phyloP scores from a whole-genome alignment of 2,329 filamentous ascomycete species.

The Davidsoniella eucalypti region DNA sequence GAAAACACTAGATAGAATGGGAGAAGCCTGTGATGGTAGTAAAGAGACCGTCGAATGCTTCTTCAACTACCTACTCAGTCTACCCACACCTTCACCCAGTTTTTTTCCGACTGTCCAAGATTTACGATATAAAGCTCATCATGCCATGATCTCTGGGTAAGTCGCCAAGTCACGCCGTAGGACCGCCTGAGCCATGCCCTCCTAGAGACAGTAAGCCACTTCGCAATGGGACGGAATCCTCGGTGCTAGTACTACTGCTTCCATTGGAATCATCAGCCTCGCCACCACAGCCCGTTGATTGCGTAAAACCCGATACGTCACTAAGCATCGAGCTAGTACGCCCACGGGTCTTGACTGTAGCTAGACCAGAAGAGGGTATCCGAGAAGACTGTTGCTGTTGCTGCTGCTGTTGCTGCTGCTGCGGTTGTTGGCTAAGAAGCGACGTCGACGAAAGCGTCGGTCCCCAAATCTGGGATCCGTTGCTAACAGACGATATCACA shows the following conservation, averaged over 20 bases:
- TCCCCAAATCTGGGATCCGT: background rate
- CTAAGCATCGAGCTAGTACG: slow-evolving; percentile 52
- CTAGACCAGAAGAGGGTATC: slow-evolving; percentile 7
- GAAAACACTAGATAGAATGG: too few relatives aligned
- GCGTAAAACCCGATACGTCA: slow-evolving; percentile 49
- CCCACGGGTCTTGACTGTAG: slow-evolving; percentile 30
- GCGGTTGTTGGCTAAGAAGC: background rate
- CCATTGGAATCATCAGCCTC: slow-evolving; percentile 6
- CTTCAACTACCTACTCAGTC: too few relatives aligned
- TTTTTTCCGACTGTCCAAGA: too few relatives aligned
- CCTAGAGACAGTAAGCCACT: too few relatives aligned
- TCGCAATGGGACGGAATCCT: background rate
- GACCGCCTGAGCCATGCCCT: background rate
- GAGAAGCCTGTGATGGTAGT: too few relatives aligned
- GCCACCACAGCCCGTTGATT: slow-evolving; percentile 37
- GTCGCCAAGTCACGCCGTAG: background rate
- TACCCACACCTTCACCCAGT: too few relatives aligned
- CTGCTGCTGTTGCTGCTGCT: background rate
- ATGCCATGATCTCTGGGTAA: too few relatives aligned
- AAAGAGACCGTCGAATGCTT: too few relatives aligned
- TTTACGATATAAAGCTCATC: too few relatives aligned
- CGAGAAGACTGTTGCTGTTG: background rate
- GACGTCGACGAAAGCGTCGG: background rate
- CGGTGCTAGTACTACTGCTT: slow-evolving; percentile 2
- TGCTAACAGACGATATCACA: background rate